Conservation (phyloP, 1,284 basidiomycete genomes). For the Cryptococcus jaspeensis region DNA sequence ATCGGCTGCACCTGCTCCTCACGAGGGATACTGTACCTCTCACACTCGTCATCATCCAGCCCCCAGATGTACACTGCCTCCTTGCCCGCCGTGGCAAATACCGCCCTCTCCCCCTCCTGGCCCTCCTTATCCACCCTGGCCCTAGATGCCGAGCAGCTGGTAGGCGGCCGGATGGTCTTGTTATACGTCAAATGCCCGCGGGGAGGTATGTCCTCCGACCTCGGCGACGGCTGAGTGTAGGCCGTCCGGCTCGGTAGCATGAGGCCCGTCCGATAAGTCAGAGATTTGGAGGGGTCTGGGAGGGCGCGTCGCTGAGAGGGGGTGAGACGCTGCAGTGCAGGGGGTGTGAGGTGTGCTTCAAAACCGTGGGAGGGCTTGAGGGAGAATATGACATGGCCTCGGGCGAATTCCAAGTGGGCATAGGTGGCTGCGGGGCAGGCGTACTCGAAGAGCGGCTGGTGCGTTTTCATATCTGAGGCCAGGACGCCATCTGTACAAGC, state of each 20-base stretch:
- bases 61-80: conserved; percentile 38
- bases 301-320: not conserved
- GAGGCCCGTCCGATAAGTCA: conserved; percentile 14
- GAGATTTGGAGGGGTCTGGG: conserved; percentile 1
- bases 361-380: not conserved
- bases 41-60: conserved; percentile 32
- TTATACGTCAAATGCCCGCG: conserved; percentile 39
- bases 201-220: conserved; percentile 19
- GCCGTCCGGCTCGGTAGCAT: not conserved
- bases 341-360: conserved; percentile 16
- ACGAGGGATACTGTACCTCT: conserved; percentile 21
- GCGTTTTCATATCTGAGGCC: conserved; percentile 24
- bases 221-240: not conserved
- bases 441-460: conserved; percentile 30
- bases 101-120: conserved; percentile 24
- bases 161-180: conserved; percentile 34
- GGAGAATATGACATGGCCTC: conserved; percentile 39
- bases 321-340: conserved; percentile 5
- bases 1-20: too few species aligned
- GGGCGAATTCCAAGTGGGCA: conserved; percentile 42
- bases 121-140: too few species aligned
- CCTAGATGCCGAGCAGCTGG: conserved; percentile 33
- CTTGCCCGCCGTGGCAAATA: conserved; percentile 30
- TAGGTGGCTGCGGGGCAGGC: conserved; percentile 14
- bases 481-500: conserved; percentile 24